Evolutionary conservation across 371 early-diverging fungal species (phyloP).

Genomic region (Conidiobolus incongruus): DNA sequence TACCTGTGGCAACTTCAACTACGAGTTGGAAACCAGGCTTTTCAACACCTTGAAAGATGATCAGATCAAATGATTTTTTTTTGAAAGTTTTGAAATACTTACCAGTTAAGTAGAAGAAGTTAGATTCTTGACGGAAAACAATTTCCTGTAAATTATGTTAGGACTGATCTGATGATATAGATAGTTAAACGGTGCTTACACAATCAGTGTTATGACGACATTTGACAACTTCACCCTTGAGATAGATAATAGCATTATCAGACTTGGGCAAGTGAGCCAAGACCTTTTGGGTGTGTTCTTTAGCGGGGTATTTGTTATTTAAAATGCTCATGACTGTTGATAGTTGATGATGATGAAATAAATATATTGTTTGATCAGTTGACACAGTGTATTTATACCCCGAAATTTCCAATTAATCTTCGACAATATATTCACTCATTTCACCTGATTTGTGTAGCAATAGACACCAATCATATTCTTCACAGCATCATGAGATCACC

Average conservation of each 20-base stretch:
- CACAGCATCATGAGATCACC: too few species aligned
- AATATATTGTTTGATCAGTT: too few species aligned
- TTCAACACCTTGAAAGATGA: slow-evolving; percentile 12
- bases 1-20: slow-evolving; percentile 12
- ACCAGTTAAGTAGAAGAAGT: slow-evolving; percentile 26
- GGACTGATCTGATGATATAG: too few species aligned
- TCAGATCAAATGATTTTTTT: not conserved
- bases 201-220: slow-evolving; percentile 55
- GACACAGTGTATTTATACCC: too few species aligned
- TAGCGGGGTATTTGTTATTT: slow-evolving; percentile 29
- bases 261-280: not conserved
- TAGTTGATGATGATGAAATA: too few species aligned
- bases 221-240: slow-evolving; percentile 31
- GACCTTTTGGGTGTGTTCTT: slow-evolving; percentile 35
- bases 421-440: too few species aligned
- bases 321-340: too few species aligned
- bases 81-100: not conserved
- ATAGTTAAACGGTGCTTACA: slow-evolving; percentile 7
- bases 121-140: slow-evolving; percentile 22
- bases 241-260: slow-evolving; percentile 35
- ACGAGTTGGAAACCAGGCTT: slow-evolving; percentile 22
- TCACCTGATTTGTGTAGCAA: too few species aligned
- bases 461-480: too few species aligned
- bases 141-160: not conserved
- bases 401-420: too few species aligned